Percentiles rank a stretch among this genome's conserved stretches.
phyloP scores from a whole-genome alignment of 768 basidiomycete species.

The Auriscalpium orientale region DNA sequence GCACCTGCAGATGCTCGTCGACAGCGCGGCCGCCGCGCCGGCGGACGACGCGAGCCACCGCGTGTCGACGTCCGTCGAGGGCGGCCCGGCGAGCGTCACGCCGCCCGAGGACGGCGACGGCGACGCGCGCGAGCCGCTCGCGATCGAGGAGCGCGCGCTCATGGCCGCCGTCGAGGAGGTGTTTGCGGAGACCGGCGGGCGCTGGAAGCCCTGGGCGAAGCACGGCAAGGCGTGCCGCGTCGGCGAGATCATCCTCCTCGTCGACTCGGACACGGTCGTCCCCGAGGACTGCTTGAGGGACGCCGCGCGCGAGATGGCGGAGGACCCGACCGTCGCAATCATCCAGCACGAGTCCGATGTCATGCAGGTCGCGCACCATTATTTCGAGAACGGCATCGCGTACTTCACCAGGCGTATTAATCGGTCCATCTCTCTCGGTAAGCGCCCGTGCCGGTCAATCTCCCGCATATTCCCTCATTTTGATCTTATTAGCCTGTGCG shows the following conservation, averaged over 20 bases:
- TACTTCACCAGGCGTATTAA: slow-evolving; percentile 47
- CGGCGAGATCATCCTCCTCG: slow-evolving; percentile 38
- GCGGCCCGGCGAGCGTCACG: slow-evolving; percentile 18
- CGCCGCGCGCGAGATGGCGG: slow-evolving; percentile 42
- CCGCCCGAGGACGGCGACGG: slow-evolving; percentile 12
- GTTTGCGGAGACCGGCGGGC: slow-evolving; percentile 27
- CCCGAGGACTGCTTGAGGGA: slow-evolving; percentile 48
- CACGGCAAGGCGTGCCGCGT: slow-evolving; percentile 36
- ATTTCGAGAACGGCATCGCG: slow-evolving; percentile 40
- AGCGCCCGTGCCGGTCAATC: not conserved
- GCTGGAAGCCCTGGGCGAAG: slow-evolving; percentile 25
- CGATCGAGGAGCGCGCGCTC: slow-evolving; percentile 42
- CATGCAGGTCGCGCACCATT: slow-evolving; percentile 50
- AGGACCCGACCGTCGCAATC: slow-evolving; percentile 41
- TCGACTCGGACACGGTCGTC: slow-evolving; percentile 45
- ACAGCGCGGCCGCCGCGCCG: not conserved
- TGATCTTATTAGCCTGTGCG: slow-evolving; percentile 22
- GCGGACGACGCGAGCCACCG: slow-evolving; percentile 9
- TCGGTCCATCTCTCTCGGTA: slow-evolving; percentile 31
- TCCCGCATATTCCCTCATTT: not conserved
- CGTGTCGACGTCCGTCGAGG: slow-evolving; percentile 20
- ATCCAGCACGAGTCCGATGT: slow-evolving; percentile 49
- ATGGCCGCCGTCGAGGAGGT: slow-evolving; percentile 46
- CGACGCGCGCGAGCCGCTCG: slow-evolving; percentile 24
- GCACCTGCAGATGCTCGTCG: slow-evolving; percentile 24